Evolutionary conservation across 495 filamentous ascomycete genomes (phyloP).

Genomic region (Hyaloscypha hepaticicola): DNA sequence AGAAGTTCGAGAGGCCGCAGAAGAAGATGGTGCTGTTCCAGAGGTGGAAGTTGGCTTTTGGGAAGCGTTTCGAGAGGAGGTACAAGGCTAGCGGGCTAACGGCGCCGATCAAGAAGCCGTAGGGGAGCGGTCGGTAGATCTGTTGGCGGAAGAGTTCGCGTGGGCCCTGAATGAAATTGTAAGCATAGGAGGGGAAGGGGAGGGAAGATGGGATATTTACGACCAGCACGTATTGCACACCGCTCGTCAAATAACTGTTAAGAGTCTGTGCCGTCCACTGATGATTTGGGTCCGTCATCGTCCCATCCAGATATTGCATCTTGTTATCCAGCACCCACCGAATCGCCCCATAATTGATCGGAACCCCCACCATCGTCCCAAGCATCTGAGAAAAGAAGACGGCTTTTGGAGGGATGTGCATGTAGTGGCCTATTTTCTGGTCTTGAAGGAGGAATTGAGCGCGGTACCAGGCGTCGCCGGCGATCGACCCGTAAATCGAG

Average conservation of each 20-base stretch:
- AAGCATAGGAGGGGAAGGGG: neutral
- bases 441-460: conserved; percentile 49
- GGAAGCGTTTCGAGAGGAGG: conserved; percentile 48
- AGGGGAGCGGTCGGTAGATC: conserved; percentile 52
- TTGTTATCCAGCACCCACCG: conserved; percentile 49
- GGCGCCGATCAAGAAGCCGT: conserved; percentile 55
- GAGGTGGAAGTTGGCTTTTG: conserved; percentile 49
- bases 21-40: conserved; percentile 60
- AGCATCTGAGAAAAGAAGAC: conserved; percentile 61
- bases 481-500: conserved; percentile 52
- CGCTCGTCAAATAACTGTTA: conserved; percentile 45
- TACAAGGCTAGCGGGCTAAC: conserved; percentile 47
- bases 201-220: conserved; percentile 27
- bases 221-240: conserved; percentile 55
- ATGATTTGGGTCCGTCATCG: conserved; percentile 48
- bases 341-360: conserved; percentile 47
- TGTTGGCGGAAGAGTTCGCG: conserved; percentile 49
- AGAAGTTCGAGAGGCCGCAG: conserved; percentile 42
- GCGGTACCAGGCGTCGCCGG: conserved; percentile 41
- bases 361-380: conserved; percentile 46
- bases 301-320: conserved; percentile 51
- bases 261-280: conserved; percentile 57
- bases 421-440: conserved; percentile 56
- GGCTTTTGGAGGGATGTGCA: conserved; percentile 63
- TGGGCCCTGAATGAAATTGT: conserved; percentile 40